Evolutionary conservation across 768 basidiomycete species (phyloP).

Genomic region (Roridomyces roridus): DNA sequence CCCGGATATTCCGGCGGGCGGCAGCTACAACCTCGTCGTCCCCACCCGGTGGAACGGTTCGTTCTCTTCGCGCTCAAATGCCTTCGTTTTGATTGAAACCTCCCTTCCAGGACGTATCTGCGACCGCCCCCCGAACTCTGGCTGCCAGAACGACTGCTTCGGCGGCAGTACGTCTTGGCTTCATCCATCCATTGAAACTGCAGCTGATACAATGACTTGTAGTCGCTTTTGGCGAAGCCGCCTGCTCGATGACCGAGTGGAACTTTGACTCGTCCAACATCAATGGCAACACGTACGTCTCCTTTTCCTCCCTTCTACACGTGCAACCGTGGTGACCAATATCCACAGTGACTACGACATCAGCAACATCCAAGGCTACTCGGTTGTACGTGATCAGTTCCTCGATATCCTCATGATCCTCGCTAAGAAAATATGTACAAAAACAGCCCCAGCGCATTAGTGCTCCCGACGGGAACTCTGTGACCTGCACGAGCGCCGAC

Average conservation of each 20-base stretch:
- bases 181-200: no score
- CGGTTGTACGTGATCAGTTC: constrained; percentile 10
- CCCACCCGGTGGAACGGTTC: constrained; percentile 12
- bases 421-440: background rate
- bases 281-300: constrained; percentile 2
- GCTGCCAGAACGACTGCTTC: constrained; percentile 15
- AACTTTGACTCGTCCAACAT: constrained; percentile 10
- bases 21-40: constrained; percentile 3
- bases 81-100: no score
- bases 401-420: background rate
- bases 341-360: constrained; percentile 17
- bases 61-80: no score
- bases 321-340: no score
- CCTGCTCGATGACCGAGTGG: constrained; percentile 18
- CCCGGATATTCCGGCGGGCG: background rate
- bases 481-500: constrained; percentile 14
- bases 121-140: constrained; percentile 11
- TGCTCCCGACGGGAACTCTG: background rate
- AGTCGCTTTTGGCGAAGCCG: constrained; percentile 7
- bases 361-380: constrained; percentile 23
- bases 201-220: background rate
- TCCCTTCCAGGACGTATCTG: constrained; percentile 9
- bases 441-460: constrained; percentile 11
- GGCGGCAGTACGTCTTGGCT: constrained; percentile 8
- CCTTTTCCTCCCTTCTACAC: background rate